phyloP scores from a whole-genome alignment of 306 rosid species.

The Begonia peltatifolia region DNA sequence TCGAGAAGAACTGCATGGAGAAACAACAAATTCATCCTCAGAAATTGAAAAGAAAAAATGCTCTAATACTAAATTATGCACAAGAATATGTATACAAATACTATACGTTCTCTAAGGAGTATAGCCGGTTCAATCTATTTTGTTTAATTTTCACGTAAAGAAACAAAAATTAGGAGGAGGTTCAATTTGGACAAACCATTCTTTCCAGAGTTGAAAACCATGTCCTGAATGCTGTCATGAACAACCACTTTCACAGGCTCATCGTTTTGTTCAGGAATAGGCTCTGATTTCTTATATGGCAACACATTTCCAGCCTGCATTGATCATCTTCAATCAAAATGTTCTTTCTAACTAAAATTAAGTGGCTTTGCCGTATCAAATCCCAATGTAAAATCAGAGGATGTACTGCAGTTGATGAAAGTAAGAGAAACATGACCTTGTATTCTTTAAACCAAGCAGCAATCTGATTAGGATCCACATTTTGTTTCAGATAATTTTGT shows the following conservation, averaged over 20 bases:
- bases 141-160: too few species aligned
- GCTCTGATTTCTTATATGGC: slow-evolving; percentile 56
- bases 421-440: slow-evolving; percentile 41
- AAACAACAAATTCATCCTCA: background rate
- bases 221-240: slow-evolving; percentile 50
- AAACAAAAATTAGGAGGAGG: too few species aligned
- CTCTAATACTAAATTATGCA: too few species aligned
- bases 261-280: slow-evolving; percentile 63
- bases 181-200: slow-evolving; percentile 32
- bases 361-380: too few species aligned
- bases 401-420: background rate
- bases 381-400: too few species aligned
- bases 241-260: slow-evolving; percentile 93
- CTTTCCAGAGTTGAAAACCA: slow-evolving; percentile 63
- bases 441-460: slow-evolving; percentile 63
- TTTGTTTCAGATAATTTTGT: slow-evolving; percentile 53
- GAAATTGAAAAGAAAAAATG: too few species aligned
- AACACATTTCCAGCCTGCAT: slow-evolving; percentile 61
- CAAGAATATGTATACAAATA: too few species aligned
- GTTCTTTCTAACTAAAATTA: too few species aligned
- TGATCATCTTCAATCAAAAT: background rate
- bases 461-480: slow-evolving; percentile 56
- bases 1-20: slow-evolving; percentile 58
- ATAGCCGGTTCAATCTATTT: too few species aligned
- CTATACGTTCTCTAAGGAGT: too few species aligned